phyloP scores from a whole-genome alignment of 2,329 filamentous ascomycete species.

The Venturia carpophila region DNA sequence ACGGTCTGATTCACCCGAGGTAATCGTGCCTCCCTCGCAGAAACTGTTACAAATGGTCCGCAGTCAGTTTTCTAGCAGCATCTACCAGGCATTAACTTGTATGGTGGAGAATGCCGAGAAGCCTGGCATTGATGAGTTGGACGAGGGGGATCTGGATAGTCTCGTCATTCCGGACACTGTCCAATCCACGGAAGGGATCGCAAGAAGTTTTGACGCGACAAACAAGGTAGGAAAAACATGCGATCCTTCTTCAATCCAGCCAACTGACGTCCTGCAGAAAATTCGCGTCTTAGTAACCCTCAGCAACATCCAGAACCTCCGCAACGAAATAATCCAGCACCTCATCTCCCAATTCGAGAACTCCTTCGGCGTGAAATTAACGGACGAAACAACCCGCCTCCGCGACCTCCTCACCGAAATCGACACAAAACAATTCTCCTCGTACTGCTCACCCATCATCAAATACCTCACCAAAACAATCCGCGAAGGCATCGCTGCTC shows the following conservation, averaged over 20 bases:
- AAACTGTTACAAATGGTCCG: slow-evolving; percentile 89
- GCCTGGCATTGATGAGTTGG: slow-evolving; percentile 50
- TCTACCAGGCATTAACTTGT: slow-evolving; percentile 89
- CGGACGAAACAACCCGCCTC: slow-evolving; percentile 87
- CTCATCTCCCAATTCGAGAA: slow-evolving; percentile 92
- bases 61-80: slow-evolving; percentile 82
- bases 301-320: slow-evolving; percentile 80
- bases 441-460: slow-evolving; percentile 75
- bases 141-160: slow-evolving; percentile 46
- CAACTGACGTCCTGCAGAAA: slow-evolving; percentile 49
- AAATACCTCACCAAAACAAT: slow-evolving; percentile 63
- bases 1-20: slow-evolving; percentile 68
- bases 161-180: slow-evolving; percentile 32
- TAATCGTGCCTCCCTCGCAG: slow-evolving; percentile 74
- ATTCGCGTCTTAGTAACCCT: slow-evolving; percentile 90
- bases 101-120: slow-evolving; percentile 96
- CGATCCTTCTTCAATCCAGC: neutral
- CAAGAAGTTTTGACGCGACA: slow-evolving; percentile 30
- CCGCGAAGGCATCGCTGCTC: slow-evolving; percentile 59
- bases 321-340: slow-evolving; percentile 72
- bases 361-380: slow-evolving; percentile 86
- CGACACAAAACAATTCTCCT: slow-evolving; percentile 81
- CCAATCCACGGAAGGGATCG: slow-evolving; percentile 24
- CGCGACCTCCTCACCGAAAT: slow-evolving; percentile 86
- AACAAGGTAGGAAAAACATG: slow-evolving; percentile 27